Base-by-base conservation (phyloP, 2,329 filamentous ascomycete species). In the Podosphaera fusca region DNA sequence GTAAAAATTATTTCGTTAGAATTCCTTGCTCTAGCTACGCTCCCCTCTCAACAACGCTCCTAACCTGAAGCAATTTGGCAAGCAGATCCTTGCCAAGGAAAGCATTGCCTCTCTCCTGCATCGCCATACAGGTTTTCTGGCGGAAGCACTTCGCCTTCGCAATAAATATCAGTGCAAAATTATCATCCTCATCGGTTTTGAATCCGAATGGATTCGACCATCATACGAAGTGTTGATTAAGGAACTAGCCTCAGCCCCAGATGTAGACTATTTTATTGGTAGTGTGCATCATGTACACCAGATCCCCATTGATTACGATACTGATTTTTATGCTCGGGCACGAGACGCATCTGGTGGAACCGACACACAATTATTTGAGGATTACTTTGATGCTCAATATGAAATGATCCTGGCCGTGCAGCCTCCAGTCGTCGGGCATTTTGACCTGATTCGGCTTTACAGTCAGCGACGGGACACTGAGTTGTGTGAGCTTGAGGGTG, bases 271-370 rank as follows among this genome's bases (percentile, higher is more conserved):
- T 70, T 95, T 95, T 72, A 76, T 98, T 66, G 92, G 92, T 58
- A 94, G 86, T 1, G 77, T 96, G 54, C 92, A 98, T 71, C 92
- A 98, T 69, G 85, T 89, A 6, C 80, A 86, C 65, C 81, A 81
- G 14, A 74, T 90, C 49, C 89, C 92, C 5, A 95, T 98, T 65
- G 92, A 98, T 72, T 95, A 85, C 67, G 84, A 94, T 70, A 70
- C 69, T 4, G 70, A 72, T 0, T 75, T 77, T 67, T 96, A 92
- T 67, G 71, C 74, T 29, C 68, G 63, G 34, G 62, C 61, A 10
- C 61, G 65, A 0, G 63, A 64, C 5, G 63, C 50, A 14, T 64
- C 56, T 58, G 80, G 72, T 56, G 80, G 78, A 1, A 76, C 74
- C 0, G 87, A 95, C 66, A 81, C 87, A 68, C 69, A 69, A n/a